phyloP scores from a whole-genome alignment of 768 basidiomycete genomes.

The Lactifluus volemus region DNA sequence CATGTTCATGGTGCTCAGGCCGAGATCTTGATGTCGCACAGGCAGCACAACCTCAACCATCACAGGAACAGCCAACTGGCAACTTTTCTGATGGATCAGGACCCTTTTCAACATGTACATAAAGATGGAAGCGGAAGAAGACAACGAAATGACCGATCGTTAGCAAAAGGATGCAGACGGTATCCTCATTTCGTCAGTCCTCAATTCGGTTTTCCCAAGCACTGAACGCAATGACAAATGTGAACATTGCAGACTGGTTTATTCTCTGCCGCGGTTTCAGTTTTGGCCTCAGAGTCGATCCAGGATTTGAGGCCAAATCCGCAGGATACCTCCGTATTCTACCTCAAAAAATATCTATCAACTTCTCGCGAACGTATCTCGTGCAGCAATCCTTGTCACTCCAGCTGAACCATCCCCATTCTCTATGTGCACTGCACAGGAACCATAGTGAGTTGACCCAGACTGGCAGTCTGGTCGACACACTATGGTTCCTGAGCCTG shows the following conservation, averaged over 20 bases:
- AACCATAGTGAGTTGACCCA: no score
- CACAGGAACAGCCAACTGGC: background rate
- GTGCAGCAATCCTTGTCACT: background rate
- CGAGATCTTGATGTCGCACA: background rate
- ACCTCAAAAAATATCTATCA: background rate
- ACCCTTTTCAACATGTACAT: constrained; percentile 8
- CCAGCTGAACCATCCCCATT: background rate
- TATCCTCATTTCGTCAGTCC: constrained; percentile 16
- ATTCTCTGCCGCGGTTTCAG: background rate
- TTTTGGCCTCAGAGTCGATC: background rate
- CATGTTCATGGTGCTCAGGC: background rate
- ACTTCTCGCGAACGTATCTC: background rate
- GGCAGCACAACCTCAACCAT: background rate
- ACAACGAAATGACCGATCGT: constrained; percentile 9
- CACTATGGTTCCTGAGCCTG: constrained; percentile 6
- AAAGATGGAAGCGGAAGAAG: constrained; percentile 3
- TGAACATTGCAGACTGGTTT: constrained; percentile 3
- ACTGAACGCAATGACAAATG: background rate
- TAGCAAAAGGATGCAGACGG: constrained; percentile 14
- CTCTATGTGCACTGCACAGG: background rate
- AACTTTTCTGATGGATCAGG: background rate
- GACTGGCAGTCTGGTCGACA: background rate
- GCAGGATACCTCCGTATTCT: background rate
- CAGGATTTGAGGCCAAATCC: background rate
- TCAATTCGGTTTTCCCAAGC: background rate